Evolutionary conservation across 2,329 filamentous ascomycete genomes (phyloP), one percentile per base, ranked within the genome.

Genomic region (Aaosphaeria arxii): DNA sequence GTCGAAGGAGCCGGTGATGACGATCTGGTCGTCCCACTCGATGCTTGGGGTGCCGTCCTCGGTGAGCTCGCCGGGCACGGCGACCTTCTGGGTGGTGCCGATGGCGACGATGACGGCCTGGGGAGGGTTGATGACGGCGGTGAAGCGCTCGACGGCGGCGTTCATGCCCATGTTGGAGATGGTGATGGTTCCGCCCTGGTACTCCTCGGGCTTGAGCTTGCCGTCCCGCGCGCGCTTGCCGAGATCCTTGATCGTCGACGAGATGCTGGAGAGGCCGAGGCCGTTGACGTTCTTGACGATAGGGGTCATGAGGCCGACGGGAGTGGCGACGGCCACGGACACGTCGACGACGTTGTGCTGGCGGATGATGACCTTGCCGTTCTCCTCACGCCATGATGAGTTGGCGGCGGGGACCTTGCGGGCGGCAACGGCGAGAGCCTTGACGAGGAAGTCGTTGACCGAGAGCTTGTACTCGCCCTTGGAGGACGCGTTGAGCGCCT

Each of bases 91-190:
- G 63, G 89, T 91, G 58, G 91, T 95, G 65, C 95, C 94, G 50
- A 99, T 89, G 47, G 94, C 92, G 55, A 99, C 82, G 71, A 99
- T 99, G 69, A 85, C 88, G 46, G 94, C 89, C 79, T 99, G 95
- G 46, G 94, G 94, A 58, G 95, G 94, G 84, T 99, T 99, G 82
- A 99, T 96, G 69, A 99, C 88, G 60, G 94, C 94, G 45, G 94
- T 97, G 78, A 99, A 99, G 72, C 91, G 85, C 77, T 97, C 91
- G 55, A 99, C 87, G 44, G 94, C 92, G 42, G 86, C 70, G 83
- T 99, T 99, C 94, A 99, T 99, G 75, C 94, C 94, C 94, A 99
- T 95, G 85, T 99, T 99, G 78, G 89, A 95, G 77, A 99, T 97
- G 74, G 92, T 96, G 77, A 99, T 96, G 71, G 90, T 95, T 72